Evolutionary conservation across 2,329 filamentous ascomycete species (phyloP).

Genomic region (Lasiodiplodia citricola): DNA sequence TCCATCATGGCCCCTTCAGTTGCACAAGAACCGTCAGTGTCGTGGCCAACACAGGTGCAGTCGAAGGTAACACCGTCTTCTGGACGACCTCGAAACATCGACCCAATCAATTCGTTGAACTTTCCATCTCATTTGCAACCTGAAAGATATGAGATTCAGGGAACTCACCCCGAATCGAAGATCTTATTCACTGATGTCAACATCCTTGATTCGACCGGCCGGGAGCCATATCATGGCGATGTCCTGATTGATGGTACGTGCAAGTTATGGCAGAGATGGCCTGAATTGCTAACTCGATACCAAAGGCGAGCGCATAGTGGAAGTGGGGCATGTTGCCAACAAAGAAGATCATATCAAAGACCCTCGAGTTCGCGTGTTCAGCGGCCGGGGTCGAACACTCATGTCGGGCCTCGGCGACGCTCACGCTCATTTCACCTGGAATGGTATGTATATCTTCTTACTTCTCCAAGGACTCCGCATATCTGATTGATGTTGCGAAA

Average conservation of each 20-base stretch:
- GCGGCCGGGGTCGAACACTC: slow-evolving; percentile 52
- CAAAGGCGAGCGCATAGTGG: slow-evolving; percentile 41
- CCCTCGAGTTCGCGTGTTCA: slow-evolving; percentile 43
- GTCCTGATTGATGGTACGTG: slow-evolving; percentile 48
- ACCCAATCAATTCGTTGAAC: not conserved
- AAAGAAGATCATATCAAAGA: slow-evolving; percentile 34
- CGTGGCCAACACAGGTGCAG: not conserved
- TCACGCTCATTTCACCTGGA: slow-evolving; percentile 58
- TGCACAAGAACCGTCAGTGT: not conserved
- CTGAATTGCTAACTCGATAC: not conserved
- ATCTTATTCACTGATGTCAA: slow-evolving; percentile 48
- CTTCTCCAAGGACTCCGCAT: not conserved
- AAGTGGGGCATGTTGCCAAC: slow-evolving; percentile 43
- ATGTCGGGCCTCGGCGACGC: slow-evolving; percentile 58
- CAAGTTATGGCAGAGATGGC: not conserved
- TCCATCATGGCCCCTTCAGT: not conserved
- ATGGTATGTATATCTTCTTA: slow-evolving; percentile 32
- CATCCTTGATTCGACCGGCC: slow-evolving; percentile 49
- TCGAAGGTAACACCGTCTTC: not conserved
- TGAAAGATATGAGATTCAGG: slow-evolving; percentile 42
- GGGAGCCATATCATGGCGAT: slow-evolving; percentile 46
- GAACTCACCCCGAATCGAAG: slow-evolving; percentile 41
- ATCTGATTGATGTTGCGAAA: not conserved
- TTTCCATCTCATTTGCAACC: slow-evolving; percentile 35
- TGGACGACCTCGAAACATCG: slow-evolving; percentile 14